A percentile compares a stretch with the other conserved stretches of the same genome.
phyloP scores from a whole-genome alignment of 345 rosid species.

The Toxicodendron radicans region DNA sequence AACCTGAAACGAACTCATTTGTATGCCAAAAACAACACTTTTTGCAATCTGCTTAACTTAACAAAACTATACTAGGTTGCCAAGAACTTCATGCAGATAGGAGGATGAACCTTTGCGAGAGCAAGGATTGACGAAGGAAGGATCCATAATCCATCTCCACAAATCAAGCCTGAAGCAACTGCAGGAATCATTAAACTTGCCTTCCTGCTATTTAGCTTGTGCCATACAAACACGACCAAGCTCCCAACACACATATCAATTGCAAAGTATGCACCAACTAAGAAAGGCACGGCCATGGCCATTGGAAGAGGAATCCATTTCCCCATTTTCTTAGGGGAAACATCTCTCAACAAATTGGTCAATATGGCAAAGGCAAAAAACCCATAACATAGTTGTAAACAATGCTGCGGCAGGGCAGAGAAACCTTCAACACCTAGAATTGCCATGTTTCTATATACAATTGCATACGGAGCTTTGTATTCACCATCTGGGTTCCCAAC shows the following conservation, averaged over 20 bases:
- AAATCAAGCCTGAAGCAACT: conserved; percentile 87
- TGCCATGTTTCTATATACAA: conserved; percentile 90
- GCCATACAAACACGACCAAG: conserved; percentile 56
- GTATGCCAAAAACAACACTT: not conserved
- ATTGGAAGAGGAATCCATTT: conserved; percentile 90
- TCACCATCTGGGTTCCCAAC: conserved; percentile 90
- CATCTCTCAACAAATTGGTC: conserved; percentile 64
- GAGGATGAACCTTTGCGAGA: conserved; percentile 65
- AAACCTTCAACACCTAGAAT: conserved; percentile 90
- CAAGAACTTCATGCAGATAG: conserved; percentile 77
- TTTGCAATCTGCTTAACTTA: too few relatives aligned
- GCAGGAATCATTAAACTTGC: conserved; percentile 79
- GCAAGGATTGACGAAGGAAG: conserved; percentile 82
- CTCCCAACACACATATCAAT: conserved; percentile 85
- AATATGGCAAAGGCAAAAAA: conserved; percentile 79
- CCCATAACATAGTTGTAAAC: conserved; percentile 81
- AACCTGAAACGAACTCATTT: not conserved
- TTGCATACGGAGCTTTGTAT: conserved; percentile 93
- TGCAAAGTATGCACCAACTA: conserved; percentile 85
- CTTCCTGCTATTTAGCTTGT: conserved; percentile 45
- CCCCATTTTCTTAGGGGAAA: conserved; percentile 44
- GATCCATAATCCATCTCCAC: conserved; percentile 95
- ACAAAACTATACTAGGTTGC: conserved; percentile 23
- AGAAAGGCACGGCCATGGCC: conserved; percentile 98
- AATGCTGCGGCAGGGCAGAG: conserved; percentile 84